phyloP scores from a whole-genome alignment of 768 basidiomycete genomes.

The Boletus insuetus region DNA sequence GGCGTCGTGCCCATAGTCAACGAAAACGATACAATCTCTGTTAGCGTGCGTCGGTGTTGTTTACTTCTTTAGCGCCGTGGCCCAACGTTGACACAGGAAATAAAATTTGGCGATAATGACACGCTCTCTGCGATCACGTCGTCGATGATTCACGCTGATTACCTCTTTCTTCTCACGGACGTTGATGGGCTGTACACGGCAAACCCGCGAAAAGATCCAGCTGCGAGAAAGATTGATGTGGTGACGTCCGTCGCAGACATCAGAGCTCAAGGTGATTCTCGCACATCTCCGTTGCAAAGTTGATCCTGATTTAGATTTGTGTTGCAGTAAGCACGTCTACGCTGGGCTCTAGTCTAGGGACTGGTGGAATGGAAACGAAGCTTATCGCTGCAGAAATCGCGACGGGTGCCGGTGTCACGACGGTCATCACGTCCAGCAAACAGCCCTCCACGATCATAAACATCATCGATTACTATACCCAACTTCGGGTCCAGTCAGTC shows the following conservation, averaged over 20 bases:
- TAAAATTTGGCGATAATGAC: conserved; percentile 99
- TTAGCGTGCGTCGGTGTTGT: conserved; percentile 65
- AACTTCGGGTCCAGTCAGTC: conserved; percentile 37
- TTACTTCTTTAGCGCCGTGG: not conserved
- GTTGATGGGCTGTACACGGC: conserved; percentile 95
- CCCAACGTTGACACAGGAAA: conserved; percentile 62
- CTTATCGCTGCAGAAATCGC: conserved; percentile 98
- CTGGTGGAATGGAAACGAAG: conserved; percentile 99
- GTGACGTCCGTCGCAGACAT: conserved; percentile 84
- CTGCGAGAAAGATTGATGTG: conserved; percentile 74
- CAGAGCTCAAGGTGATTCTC: conserved; percentile 65
- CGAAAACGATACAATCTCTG: conserved; percentile 98
- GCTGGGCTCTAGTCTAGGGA: conserved; percentile 89
- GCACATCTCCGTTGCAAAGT: not conserved
- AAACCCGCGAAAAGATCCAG: conserved; percentile 89
- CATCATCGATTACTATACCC: conserved; percentile 77
- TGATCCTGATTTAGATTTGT: not conserved
- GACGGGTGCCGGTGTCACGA: conserved; percentile 90
- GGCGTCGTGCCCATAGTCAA: conserved; percentile 98
- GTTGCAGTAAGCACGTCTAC: conserved; percentile 84
- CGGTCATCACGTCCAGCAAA: conserved; percentile 85
- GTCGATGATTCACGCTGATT: conserved; percentile 97
- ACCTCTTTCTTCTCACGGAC: conserved; percentile 93
- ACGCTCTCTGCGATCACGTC: conserved; percentile 96
- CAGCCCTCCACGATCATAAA: conserved; percentile 68